Evolutionary conservation across 805 yeast species (phyloP).

Genomic region (Ogataea dorogensis): DNA sequence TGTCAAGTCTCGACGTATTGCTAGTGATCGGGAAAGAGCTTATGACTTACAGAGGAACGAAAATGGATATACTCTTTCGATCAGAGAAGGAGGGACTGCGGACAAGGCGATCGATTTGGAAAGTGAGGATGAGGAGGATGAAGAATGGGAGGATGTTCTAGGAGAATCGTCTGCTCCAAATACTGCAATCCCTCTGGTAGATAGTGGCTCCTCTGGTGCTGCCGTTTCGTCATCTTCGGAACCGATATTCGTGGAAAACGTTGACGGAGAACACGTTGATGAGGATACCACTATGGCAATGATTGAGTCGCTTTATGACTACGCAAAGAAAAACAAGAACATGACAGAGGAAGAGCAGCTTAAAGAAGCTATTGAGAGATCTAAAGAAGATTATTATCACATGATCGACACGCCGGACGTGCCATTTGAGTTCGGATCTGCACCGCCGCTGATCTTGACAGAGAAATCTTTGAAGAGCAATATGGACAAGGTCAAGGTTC

Average conservation of each 20-base stretch:
- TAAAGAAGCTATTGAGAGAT: constrained; percentile 45
- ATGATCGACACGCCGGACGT: constrained; percentile 18
- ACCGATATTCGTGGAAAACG: constrained; percentile 21
- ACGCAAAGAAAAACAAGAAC: constrained; percentile 29
- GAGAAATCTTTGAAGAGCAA: constrained; percentile 20
- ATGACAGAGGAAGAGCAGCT: constrained; percentile 32
- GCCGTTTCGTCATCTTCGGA: constrained; percentile 10
- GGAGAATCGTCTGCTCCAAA: not conserved
- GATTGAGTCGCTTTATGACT: constrained; percentile 33
- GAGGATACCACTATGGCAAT: constrained; percentile 27
- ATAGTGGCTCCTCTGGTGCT: too few species aligned
- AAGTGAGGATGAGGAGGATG: constrained; percentile 37
- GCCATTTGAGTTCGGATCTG: constrained; percentile 7
- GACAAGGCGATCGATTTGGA: constrained; percentile 44
- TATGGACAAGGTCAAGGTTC: constrained; percentile 12
- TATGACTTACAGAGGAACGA: constrained; percentile 74
- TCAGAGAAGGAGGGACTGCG: constrained; percentile 43
- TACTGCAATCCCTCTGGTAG: too few species aligned
- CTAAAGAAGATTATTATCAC: constrained; percentile 41
- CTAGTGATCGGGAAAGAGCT: constrained; percentile 77
- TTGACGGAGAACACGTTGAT: constrained; percentile 10
- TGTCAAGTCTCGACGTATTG: constrained; percentile 55
- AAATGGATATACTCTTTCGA: constrained; percentile 79
- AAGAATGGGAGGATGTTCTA: constrained; percentile 71
- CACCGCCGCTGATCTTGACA: constrained; percentile 24